These are phyloP conservation scores for Stereocaulon alpinum DNA, from an alignment of 495 filamentous ascomycete genomes.

Conservation along the genomic window DNA sequence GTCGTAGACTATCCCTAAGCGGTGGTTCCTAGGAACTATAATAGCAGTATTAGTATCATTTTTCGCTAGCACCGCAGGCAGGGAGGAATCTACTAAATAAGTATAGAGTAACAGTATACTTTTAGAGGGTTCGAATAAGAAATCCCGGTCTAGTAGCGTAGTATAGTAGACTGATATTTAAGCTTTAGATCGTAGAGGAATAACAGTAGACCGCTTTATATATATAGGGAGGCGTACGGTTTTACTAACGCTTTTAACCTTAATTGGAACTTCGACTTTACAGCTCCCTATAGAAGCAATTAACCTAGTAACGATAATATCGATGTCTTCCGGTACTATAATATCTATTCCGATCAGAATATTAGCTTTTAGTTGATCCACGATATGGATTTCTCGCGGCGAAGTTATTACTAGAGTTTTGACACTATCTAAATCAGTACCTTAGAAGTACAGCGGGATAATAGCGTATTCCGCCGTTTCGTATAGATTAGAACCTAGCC, in stretches of 20 bases:
- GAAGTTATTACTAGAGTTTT: too few relatives aligned
- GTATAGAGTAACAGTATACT: not conserved
- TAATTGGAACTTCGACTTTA: not conserved
- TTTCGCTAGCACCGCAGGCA: too few relatives aligned
- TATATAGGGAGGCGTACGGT: not conserved
- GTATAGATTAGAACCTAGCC: too few relatives aligned
- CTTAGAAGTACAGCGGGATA: too few relatives aligned
- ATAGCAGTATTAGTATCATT: too few relatives aligned
- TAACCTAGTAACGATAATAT: not conserved
- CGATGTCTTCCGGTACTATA: not conserved
- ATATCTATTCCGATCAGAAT: not conserved
- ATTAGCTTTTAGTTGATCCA: not conserved
- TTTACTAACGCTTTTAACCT: not conserved
- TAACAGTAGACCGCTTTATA: not conserved
- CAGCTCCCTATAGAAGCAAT: not conserved
- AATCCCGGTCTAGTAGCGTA: not conserved
- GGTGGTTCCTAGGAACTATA: too few relatives aligned
- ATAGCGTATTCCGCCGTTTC: too few relatives aligned
- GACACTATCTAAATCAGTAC: too few relatives aligned
- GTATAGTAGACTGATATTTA: not conserved
- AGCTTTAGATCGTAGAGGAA: not conserved
- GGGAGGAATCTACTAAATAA: not conserved
- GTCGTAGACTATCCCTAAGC: not conserved
- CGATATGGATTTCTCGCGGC: too few relatives aligned
- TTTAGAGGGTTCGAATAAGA: not conserved